Evolutionary conservation across 139 green algal genomes (phyloP), one percentile per base, ranked within the genome.

Genomic region (Zygnema cylindricum): DNA sequence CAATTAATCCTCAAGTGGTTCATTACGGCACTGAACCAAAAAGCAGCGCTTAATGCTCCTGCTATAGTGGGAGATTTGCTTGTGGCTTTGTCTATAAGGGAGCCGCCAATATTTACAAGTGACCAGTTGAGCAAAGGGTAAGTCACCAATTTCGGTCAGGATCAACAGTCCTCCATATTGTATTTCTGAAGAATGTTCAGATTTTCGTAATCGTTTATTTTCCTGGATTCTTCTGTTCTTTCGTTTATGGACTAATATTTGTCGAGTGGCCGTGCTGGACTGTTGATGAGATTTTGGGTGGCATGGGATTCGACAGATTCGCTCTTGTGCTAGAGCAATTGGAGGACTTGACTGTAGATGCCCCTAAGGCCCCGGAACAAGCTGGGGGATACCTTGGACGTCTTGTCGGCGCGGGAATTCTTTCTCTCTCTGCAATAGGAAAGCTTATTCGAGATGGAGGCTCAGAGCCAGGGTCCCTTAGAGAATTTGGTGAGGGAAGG

Each of bases 261-360:
- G 57, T 73, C 30, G 57, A 73, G 57, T 30, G 30, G 57, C 30
- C 30, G 57, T n/a, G 30, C 57, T 30, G n/a, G 1, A 21, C 35
- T 84, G 1, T 1, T 35, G 79, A 36, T 86, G 1, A 82, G 41
- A 81, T 86, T 32, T 69, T 81, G 35, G 79, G 25, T 32, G 79
- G 79, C 38, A n/a, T n/a, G n/a, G n/a, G n/a, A n/a, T n/a, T n/a
- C n/a, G n/a, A n/a, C n/a, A 86, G 79, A 16, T 55, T 88, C 3
- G 33, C 43, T 38, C 16, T 36, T 3, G 82, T 87, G 38, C 25
- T 88, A 16, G 23, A 88, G 25, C 42, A 85, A 22, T 35, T 85
- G 30, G 83, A 88, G 83, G 83, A 88, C 35, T n/a, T 43, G 57
- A 43, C 83, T 33, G 38, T 88, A 0, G 83, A 88, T 54, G 69